phyloP scores from a whole-genome alignment of 2,329 filamentous ascomycete genomes.

The Talaromyces atroroseus region DNA sequence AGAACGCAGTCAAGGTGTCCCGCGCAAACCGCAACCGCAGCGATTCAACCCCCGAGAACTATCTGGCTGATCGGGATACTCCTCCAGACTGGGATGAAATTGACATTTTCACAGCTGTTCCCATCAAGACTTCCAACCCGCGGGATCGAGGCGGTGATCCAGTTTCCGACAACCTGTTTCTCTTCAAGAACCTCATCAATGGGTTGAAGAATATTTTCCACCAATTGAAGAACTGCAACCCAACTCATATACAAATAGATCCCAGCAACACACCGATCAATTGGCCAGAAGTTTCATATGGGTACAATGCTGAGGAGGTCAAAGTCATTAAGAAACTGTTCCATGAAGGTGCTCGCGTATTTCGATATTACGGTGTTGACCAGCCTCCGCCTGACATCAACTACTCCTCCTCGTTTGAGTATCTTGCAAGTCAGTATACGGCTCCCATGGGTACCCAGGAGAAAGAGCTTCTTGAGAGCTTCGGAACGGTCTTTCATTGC shows the following conservation, averaged over 20 bases:
- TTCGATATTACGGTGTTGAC: conserved; percentile 93
- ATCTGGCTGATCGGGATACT: conserved; percentile 73
- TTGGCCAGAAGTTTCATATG: conserved; percentile 93
- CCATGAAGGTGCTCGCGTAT: conserved; percentile 91
- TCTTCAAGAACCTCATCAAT: conserved; percentile 95
- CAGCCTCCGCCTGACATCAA: conserved; percentile 67
- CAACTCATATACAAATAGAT: conserved; percentile 62
- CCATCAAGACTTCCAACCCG: conserved; percentile 90
- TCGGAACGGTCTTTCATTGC: conserved; percentile 96
- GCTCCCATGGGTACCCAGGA: conserved; percentile 91
- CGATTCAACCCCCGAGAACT: conserved; percentile 66
- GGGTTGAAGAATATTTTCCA: conserved; percentile 96
- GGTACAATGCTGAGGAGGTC: conserved; percentile 95
- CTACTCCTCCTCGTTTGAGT: conserved; percentile 78
- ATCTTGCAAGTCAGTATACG: conserved; percentile 92
- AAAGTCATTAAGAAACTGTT: conserved; percentile 95
- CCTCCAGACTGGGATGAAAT: conserved; percentile 95
- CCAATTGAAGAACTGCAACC: conserved; percentile 86
- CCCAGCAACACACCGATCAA: conserved; percentile 73
- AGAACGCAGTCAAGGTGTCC: conserved; percentile 90
- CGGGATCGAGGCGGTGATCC: conserved; percentile 84
- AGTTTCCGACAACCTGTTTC: conserved; percentile 92
- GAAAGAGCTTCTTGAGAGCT: conserved; percentile 94
- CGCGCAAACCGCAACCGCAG: conserved; percentile 64
- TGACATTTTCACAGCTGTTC: conserved; percentile 93